Evolutionary conservation across 176 grass and related monocot genomes (phyloP), one percentile per base, ranked within the genome.

Genomic region (Raddia guianensis): DNA sequence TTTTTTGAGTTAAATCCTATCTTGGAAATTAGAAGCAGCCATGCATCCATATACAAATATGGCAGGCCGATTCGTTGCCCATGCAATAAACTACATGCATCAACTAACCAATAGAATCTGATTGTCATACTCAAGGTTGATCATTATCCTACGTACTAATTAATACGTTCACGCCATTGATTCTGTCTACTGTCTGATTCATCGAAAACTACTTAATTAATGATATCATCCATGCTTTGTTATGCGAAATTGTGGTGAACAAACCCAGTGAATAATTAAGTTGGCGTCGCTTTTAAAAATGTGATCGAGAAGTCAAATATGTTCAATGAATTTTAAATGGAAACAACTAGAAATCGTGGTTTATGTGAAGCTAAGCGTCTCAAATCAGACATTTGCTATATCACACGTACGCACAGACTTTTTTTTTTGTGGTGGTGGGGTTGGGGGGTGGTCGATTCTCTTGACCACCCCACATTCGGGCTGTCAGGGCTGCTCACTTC

Each of bases 71-170:
- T 80, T 73, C 33, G 51, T 48, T 12, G 15, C 8, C 57, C 8
- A 21, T 20, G 2, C 61, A 48, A 15, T 32, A 55, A 68, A 75
- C 13, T 21, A 11, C 19, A 6, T 56, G 37, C 49, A 66, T 35
- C 50, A 15, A 34, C 8, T 12, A 37, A 76, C 45, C 12, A 13
- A 0, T 42, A 6, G 32, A 55, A 32, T 55, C 9, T 20, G 19
- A 46, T 74, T 53, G 16, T 44, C 59, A 63, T 77, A 62, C 21
- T 50, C 74, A 77, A 63, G 57, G 20, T 48, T 48, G 43, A 12
- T 47, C 74, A 8, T 47, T 34, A 66, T 52, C 33, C 47, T 66
- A 12, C 61, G 14, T 8, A 42, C 15, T 52, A 63, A 74, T 57
- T 45, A 75, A 32, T 47, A 46, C 11, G 52, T 58, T 56, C 72